Conservation (phyloP, 2,329 filamentous ascomycete species). For the Beauveria caledonica region DNA sequence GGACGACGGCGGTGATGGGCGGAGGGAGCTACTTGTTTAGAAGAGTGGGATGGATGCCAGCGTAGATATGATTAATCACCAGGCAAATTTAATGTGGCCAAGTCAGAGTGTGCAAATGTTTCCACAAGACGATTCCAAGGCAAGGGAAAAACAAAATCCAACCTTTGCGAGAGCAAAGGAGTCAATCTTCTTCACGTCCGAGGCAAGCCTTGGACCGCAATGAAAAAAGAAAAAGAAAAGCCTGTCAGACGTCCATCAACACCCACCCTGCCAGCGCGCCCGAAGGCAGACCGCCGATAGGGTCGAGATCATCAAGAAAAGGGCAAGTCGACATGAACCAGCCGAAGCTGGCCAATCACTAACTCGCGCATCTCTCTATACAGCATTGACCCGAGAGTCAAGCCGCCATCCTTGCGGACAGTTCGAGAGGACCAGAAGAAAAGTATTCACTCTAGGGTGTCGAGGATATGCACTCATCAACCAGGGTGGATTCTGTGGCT, state of each 20-base stretch:
- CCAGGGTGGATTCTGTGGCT: constrained; percentile 94
- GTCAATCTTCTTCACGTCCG: constrained; percentile 43
- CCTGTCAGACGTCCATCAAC: constrained; percentile 87
- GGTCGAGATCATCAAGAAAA: constrained; percentile 80
- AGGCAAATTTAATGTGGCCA: too few relatives aligned
- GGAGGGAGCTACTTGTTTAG: constrained; percentile 23
- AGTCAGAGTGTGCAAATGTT: too few relatives aligned
- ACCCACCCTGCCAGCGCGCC: constrained; percentile 71
- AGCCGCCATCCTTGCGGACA: constrained; percentile 55
- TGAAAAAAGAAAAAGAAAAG: constrained; percentile 45
- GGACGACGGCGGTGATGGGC: constrained; percentile 22
- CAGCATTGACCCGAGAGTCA: constrained; percentile 33
- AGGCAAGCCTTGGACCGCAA: constrained; percentile 41
- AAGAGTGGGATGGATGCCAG: constrained; percentile 24
- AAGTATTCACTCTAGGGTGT: constrained; percentile 76
- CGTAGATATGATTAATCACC: background rate
- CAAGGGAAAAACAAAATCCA: too few relatives aligned
- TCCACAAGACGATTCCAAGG: too few relatives aligned
- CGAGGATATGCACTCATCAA: constrained; percentile 87
- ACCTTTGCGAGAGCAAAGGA: too few relatives aligned
- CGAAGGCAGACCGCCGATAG: constrained; percentile 63
- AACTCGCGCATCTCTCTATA: constrained; percentile 59
- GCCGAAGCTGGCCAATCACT: constrained; percentile 28
- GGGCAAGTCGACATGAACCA: constrained; percentile 11
- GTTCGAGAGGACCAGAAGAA: constrained; percentile 48